Base-by-base conservation (phyloP, 352 stramenopile species). In the Globisporangium canariense region DNA sequence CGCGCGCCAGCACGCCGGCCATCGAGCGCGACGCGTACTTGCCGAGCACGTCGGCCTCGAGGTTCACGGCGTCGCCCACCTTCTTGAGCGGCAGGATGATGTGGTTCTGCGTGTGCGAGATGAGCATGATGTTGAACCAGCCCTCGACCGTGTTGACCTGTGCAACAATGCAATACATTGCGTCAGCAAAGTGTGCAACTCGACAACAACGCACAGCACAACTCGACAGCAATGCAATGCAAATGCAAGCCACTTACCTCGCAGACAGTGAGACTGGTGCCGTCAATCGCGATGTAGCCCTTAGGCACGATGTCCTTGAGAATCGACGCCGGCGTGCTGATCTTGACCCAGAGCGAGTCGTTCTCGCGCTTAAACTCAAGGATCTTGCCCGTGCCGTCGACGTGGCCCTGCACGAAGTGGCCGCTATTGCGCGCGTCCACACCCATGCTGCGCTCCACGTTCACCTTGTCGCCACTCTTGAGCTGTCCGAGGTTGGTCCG, bases 61-160 rank as follows among this genome's bases (percentile, higher is more conserved):
- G 69, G 76, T 98, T 98, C 20, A 98, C 91, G 34, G 63, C 64
- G 69, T 93, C 84, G 30, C 91, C 91, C 7, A 96, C 69, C 53
- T 82, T 71, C 75, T 99, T 99, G 30, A 86, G 75, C 22, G 97
- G 96, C 49, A 99, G 77, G 52, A 98, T 96, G 50, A 99, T 97
- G 72, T 97, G 91, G 77, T 98, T 97, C 70, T 98, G 97, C 36
- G 97, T 99, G 78, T 99, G 97, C 59, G 96, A 84, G 60, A 99
- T 96, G 70, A 99, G 88, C 97, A 99, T 99, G 72, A 99, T 97
- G 50, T 90, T 98, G 75, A 99, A 99, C 85, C 91, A 99, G 62
- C 86, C 78, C 60, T 93, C 78, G 38, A 72, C 67, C 1, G 65
- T 69, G 66, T 97, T 84, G 18, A 94, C 60, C 60, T 65, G 50